Conservation (phyloP, 345 rosid genomes). For the Linum tenue region DNA sequence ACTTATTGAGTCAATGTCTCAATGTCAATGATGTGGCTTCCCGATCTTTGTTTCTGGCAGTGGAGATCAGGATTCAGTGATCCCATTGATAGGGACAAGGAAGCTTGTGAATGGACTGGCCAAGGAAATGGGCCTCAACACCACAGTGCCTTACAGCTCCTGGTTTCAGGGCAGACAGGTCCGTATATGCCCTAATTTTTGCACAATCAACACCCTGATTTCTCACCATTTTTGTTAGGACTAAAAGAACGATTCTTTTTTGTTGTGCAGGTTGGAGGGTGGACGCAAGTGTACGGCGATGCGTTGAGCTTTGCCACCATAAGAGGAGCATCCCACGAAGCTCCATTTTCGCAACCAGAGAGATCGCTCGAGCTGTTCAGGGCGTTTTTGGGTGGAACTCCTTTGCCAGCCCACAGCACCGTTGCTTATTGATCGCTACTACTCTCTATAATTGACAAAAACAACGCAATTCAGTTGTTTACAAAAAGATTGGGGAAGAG, state of each 20-base stretch:
- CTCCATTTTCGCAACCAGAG: conserved; percentile 1
- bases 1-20: too few relatives aligned
- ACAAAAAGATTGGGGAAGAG: too few relatives aligned
- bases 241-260: neutral
- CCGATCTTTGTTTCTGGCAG: neutral
- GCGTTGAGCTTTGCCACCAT: neutral
- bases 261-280: neutral
- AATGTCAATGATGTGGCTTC: too few relatives aligned
- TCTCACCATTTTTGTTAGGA: too few relatives aligned
- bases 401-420: neutral
- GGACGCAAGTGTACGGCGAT: conserved; percentile 1
- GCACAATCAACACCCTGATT: too few relatives aligned
- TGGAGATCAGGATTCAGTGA: conserved; percentile 5
- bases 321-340: conserved; percentile 7
- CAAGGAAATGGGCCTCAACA: neutral
- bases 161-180: conserved; percentile 4
- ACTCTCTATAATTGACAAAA: too few relatives aligned
- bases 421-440: too few relatives aligned
- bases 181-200: neutral
- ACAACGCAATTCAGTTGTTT: too few relatives aligned
- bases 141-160: neutral
- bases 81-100: neutral
- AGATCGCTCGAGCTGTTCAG: conserved; percentile 1
- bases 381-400: neutral
- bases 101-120: neutral